Percentiles rank a stretch among this genome's conserved stretches.
Conservation (phyloP, 1,139 yeast genomes). For the Taphrina flavorubra region DNA sequence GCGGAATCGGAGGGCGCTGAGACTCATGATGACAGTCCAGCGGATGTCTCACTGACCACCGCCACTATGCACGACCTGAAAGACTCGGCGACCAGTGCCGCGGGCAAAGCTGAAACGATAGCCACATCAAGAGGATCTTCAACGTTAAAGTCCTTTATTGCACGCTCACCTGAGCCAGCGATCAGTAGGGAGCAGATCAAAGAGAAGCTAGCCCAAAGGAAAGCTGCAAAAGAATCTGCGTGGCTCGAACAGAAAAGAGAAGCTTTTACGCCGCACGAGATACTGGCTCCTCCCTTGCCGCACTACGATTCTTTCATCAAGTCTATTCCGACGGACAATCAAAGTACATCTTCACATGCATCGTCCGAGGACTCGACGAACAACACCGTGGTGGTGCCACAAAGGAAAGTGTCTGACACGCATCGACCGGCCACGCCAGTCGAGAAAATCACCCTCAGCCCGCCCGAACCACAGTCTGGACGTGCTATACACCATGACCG, state of each 20-base stretch:
- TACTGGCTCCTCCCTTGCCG: constrained; percentile 32
- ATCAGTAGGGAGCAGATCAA: constrained; percentile 31
- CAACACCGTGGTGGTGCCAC: constrained; percentile 8
- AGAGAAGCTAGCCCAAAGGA: constrained; percentile 30
- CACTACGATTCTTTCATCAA: constrained; percentile 21
- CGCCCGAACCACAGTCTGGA: constrained; percentile 21
- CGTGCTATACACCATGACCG: constrained; percentile 24
- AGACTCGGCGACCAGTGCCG: neutral
- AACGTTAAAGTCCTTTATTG: neutral
- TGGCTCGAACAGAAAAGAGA: neutral
- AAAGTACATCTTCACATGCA: neutral
- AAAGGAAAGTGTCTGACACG: constrained; percentile 24
- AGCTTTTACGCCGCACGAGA: constrained; percentile 19
- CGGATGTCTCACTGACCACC: neutral
- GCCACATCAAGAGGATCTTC: neutral
- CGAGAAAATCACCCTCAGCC: neutral
- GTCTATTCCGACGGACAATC: neutral
- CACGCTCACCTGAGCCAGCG: constrained; percentile 31
- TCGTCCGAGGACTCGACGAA: constrained; percentile 5
- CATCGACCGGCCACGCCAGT: constrained; percentile 25
- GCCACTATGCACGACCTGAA: neutral
- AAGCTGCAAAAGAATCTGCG: constrained; percentile 19
- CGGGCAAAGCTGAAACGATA: neutral
- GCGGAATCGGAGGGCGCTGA: neutral
- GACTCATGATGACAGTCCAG: neutral